Evolutionary conservation across 1,284 basidiomycete genomes (phyloP), one percentile per base, ranked within the genome.

Genomic region (Butyriboletus appendiculatus): DNA sequence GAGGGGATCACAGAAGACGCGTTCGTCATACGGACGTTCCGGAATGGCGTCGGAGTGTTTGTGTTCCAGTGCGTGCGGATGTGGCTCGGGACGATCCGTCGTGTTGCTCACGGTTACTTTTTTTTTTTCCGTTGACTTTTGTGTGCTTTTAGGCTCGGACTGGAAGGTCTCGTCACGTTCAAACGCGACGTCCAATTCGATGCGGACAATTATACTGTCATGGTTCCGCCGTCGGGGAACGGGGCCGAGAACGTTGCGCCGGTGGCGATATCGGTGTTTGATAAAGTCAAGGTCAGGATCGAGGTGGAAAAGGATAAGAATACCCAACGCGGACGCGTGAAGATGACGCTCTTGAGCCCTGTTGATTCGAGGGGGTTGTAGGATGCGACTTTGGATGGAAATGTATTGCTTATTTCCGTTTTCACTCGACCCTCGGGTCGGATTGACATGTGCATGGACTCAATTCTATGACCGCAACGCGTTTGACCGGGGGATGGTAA

Each of bases 21-120:
- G 1, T 99, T 95, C 68, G 94, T 99, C 22, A 97, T 99, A 59
- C 78, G 96, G 50, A 88, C 91, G 2, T 99, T 99, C 75, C 81
- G 92, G 58, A 99, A 99, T 71, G 97, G 97, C 0, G 72, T 99
- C 10, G 92, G 94, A 10, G 96, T 99, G 15, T 99, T 97, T 66
- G 95, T 99, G 37, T 92, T 88, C 48, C 87, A 90, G 94, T 98
- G 65, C 68, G 90, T 80, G 5, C 15, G 35, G 11, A 3, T 6
- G 42, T 32, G 30, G 5, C 14, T 33, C 12, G 12, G 11, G 26
- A 20, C 22, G n/a, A 20, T 1, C n/a, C n/a, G 12, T 12, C 12
- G 20, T 2, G 12, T 22, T 14, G n/a, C 32, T 61, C 35, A 60
- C 4, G 37, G 18, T 6, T 1, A 7, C 11, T 4, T 24, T 24